Conservation (phyloP, 164 flowering plant species). For the Vitis amurensis region DNA sequence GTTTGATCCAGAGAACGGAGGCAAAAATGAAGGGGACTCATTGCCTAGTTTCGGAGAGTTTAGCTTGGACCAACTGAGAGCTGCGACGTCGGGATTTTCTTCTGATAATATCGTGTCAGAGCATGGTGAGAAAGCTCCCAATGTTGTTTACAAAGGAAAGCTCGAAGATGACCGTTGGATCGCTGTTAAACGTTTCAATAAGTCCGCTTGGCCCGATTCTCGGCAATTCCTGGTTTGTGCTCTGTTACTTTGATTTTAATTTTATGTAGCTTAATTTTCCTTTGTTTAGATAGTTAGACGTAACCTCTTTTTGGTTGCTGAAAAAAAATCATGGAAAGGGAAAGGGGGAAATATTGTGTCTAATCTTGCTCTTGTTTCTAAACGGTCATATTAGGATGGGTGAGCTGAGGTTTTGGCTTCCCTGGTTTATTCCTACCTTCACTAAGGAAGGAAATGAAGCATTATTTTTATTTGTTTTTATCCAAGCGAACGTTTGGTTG, state of each 20-base stretch:
- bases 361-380: too few species aligned
- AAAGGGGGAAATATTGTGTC: too few species aligned
- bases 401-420: background rate
- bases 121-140: conserved; percentile 63
- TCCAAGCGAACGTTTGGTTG: background rate
- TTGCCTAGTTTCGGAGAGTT: conserved; percentile 38
- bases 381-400: too few species aligned
- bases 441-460: too few species aligned
- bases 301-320: too few species aligned
- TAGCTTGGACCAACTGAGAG: conserved; percentile 36
- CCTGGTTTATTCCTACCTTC: background rate
- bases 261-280: background rate
- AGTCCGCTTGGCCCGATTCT: conserved; percentile 59
- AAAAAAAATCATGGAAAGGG: too few species aligned
- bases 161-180: conserved; percentile 35
- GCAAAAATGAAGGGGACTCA: conserved; percentile 31
- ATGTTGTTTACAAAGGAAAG: conserved; percentile 45
- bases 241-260: background rate
- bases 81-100: conserved; percentile 43
- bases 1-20: conserved; percentile 45
- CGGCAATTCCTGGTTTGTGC: conserved; percentile 48
- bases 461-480: too few species aligned
- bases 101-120: conserved; percentile 53
- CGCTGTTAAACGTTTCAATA: conserved; percentile 59
- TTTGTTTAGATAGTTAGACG: background rate